Percentiles rank a stretch among this genome's conserved stretches.
These are phyloP conservation scores for Penicillium sumatraense DNA, from an alignment of 2,329 filamentous ascomycete species.

Conservation along the genomic window DNA sequence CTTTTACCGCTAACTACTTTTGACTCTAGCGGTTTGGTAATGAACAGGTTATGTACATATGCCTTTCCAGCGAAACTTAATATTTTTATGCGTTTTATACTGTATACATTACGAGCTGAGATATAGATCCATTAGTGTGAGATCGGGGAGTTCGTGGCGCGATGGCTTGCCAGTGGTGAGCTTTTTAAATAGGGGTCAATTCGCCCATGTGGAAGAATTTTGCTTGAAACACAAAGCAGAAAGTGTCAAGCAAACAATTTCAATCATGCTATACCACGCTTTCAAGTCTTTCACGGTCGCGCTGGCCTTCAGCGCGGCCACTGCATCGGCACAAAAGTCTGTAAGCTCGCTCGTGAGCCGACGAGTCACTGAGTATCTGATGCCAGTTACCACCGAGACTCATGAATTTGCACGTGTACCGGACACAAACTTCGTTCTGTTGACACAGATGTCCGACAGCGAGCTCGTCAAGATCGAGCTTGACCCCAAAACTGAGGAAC, in stretches of 20 bases:
- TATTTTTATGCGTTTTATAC: too few relatives aligned
- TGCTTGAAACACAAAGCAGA: too few relatives aligned
- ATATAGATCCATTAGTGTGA: too few relatives aligned
- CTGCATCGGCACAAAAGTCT: constrained; percentile 6
- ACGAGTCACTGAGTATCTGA: constrained; percentile 20
- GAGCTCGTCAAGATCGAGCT: constrained; percentile 24
- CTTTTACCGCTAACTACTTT: too few relatives aligned
- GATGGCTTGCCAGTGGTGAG: too few relatives aligned
- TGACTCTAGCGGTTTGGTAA: too few relatives aligned
- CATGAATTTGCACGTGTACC: constrained; percentile 23
- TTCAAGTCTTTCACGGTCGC: constrained; percentile 11
- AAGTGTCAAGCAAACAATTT: not conserved
- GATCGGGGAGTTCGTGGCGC: too few relatives aligned
- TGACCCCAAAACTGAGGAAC: constrained; percentile 12
- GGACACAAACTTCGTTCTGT: constrained; percentile 20
- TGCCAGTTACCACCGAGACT: constrained; percentile 19
- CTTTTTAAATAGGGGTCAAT: not conserved
- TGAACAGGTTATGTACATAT: too few relatives aligned
- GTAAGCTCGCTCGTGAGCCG: constrained; percentile 14
- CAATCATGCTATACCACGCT: constrained; percentile 7
- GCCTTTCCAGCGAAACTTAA: too few relatives aligned
- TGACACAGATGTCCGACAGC: constrained; percentile 25
- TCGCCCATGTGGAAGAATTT: too few relatives aligned
- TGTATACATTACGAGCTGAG: too few relatives aligned
- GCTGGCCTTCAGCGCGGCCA: constrained; percentile 11